A percentile compares a stretch with the other conserved stretches of the same genome.
Conservation (phyloP, 2,329 filamentous ascomycete species). For the Aspergillus sojae region DNA sequence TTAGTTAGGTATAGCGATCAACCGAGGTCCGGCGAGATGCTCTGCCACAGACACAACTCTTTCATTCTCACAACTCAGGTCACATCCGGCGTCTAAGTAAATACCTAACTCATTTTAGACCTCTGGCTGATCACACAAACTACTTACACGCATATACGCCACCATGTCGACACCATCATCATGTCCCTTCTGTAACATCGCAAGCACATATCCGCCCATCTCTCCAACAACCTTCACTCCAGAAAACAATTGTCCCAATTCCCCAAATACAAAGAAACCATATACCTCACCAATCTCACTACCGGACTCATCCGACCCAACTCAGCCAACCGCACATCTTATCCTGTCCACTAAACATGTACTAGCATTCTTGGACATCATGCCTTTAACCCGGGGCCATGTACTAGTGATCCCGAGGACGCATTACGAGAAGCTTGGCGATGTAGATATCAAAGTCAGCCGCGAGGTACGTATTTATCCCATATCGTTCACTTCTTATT, state of each 20-base stretch:
- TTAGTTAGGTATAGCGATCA: not conserved
- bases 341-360: conserved; percentile 77
- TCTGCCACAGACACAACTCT: not conserved
- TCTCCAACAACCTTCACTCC: conserved; percentile 26
- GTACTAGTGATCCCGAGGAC: conserved; percentile 76
- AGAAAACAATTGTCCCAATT: not conserved
- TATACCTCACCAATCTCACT: conserved; percentile 24
- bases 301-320: conserved; percentile 16
- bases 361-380: conserved; percentile 89
- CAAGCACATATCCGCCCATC: conserved; percentile 51
- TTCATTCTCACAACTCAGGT: not conserved
- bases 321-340: conserved; percentile 48
- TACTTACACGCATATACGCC: not conserved
- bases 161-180: conserved; percentile 17
- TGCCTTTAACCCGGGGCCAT: conserved; percentile 83
- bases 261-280: not conserved
- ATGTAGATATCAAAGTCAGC: conserved; percentile 66
- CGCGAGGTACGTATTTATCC: conserved; percentile 60
- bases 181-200: conserved; percentile 64
- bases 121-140: not conserved
- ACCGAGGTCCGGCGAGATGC: conserved; percentile 2
- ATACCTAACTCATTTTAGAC: not conserved
- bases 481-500: too few relatives aligned
- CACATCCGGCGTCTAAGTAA: not conserved
- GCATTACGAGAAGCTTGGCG: conserved; percentile 77